Evolutionary conservation across 257 asterid genomes (phyloP).

Genomic region (Solanum dulcamara): DNA sequence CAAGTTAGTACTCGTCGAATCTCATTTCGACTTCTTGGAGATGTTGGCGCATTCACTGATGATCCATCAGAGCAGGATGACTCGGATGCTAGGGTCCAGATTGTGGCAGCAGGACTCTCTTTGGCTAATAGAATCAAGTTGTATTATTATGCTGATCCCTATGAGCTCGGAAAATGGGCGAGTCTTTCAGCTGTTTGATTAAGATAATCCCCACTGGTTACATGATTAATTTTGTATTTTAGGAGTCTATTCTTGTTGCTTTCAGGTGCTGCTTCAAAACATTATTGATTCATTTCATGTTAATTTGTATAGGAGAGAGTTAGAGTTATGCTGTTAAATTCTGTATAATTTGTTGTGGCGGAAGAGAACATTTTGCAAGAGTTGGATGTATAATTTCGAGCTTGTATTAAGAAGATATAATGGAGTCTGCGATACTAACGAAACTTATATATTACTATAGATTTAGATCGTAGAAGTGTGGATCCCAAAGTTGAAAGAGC

Average conservation of each 20-base stretch:
- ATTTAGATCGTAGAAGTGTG: neutral
- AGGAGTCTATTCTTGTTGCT: neutral
- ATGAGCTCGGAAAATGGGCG: slow-evolving; percentile 94
- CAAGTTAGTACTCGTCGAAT: slow-evolving; percentile 55
- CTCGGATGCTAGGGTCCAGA: slow-evolving; percentile 36
- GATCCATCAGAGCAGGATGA: slow-evolving; percentile 81
- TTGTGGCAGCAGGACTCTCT: slow-evolving; percentile 70
- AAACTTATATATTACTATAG: neutral
- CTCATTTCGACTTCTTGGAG: slow-evolving; percentile 76
- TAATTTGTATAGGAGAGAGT: neutral
- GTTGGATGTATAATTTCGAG: neutral
- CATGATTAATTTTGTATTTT: neutral
- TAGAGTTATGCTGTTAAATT: neutral
- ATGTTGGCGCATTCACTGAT: slow-evolving; percentile 65
- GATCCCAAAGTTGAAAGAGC: neutral
- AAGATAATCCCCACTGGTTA: neutral
- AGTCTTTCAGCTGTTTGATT: slow-evolving; percentile 74
- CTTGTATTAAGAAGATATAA: neutral
- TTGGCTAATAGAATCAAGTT: slow-evolving; percentile 66
- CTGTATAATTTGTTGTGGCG: neutral
- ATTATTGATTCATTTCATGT: neutral
- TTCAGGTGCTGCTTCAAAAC: neutral
- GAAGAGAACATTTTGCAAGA: neutral
- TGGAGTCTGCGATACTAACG: neutral
- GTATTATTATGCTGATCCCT: slow-evolving; percentile 81